Evolutionary conservation across 2,329 filamentous ascomycete genomes (phyloP).

Genomic region (Zasmidium cellare): DNA sequence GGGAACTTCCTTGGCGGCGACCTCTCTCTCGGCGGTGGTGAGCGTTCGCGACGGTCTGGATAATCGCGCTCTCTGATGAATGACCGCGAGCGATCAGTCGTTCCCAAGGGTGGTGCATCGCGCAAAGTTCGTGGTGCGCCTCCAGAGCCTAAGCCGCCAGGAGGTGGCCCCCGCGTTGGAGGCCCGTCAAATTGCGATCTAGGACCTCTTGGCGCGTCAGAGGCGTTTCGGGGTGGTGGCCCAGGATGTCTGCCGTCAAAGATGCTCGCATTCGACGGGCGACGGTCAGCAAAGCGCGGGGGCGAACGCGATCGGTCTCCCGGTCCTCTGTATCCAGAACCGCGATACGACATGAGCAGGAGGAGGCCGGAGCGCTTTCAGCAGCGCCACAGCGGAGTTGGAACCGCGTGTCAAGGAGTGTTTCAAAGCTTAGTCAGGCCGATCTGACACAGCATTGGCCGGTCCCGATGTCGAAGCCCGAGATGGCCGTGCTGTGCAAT

Average conservation of each 20-base stretch:
- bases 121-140: conserved; percentile 45
- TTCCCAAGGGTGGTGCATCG: conserved; percentile 58
- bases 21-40: conserved; percentile 59
- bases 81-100: conserved; percentile 58
- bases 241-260: conserved; percentile 30
- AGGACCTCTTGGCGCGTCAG: conserved; percentile 76
- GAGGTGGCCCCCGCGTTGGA: conserved; percentile 36
- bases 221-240: conserved; percentile 25
- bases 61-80: conserved; percentile 52
- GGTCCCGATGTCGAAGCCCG: neutral
- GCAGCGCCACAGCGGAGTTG: conserved; percentile 8
- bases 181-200: conserved; percentile 71
- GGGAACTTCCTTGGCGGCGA: conserved; percentile 61
- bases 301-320: conserved; percentile 70
- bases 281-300: conserved; percentile 68
- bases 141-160: conserved; percentile 60
- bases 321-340: conserved; percentile 24
- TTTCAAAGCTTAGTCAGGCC: conserved; percentile 1
- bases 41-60: conserved; percentile 55
- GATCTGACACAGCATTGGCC: neutral
- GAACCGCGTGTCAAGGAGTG: conserved; percentile 1
- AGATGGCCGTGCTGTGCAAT: too few relatives aligned
- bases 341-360: conserved; percentile 24
- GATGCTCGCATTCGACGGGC: conserved; percentile 58
- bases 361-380: conserved; percentile 5